These are phyloP conservation scores for Plasmodium relictum DNA, from an alignment of 169 alveolate species.

Conservation along the genomic window DNA sequence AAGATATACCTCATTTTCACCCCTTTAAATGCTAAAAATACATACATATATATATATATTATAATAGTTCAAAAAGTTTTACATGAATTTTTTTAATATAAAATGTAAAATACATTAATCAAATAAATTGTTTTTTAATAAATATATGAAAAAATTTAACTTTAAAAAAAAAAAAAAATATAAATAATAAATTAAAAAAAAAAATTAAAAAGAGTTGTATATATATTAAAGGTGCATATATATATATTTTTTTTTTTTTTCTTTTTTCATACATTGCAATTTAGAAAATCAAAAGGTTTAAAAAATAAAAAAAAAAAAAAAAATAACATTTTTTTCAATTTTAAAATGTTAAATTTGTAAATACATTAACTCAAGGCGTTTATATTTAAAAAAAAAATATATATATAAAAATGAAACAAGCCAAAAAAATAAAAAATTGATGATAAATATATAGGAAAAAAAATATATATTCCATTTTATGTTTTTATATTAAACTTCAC, in stretches of 20 bases:
- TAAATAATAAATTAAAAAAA: too few species aligned
- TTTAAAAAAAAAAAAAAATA: too few species aligned
- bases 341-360: neutral
- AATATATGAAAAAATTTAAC: too few species aligned
- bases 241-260: neutral
- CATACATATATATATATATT: slow-evolving; percentile 15
- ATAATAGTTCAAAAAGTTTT: neutral
- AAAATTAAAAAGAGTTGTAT: neutral
- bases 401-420: neutral
- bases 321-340: neutral
- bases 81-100: neutral
- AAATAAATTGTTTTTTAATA: too few species aligned
- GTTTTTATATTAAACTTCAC: neutral
- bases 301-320: slow-evolving; percentile 11
- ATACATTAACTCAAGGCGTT: neutral
- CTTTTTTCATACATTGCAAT: neutral
- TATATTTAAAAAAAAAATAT: neutral
- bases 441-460: too few species aligned
- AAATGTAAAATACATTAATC: neutral
- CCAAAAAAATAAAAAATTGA: too few species aligned
- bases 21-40: slow-evolving; percentile 45
- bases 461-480: too few species aligned
- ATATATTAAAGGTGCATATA: neutral
- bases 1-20: slow-evolving; percentile 4
- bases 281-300: neutral